Percentiles rank a stretch among this genome's conserved stretches.
Evolutionary conservation across 805 yeast species (phyloP).

Genomic region (Cyberlindnera saturnus): DNA sequence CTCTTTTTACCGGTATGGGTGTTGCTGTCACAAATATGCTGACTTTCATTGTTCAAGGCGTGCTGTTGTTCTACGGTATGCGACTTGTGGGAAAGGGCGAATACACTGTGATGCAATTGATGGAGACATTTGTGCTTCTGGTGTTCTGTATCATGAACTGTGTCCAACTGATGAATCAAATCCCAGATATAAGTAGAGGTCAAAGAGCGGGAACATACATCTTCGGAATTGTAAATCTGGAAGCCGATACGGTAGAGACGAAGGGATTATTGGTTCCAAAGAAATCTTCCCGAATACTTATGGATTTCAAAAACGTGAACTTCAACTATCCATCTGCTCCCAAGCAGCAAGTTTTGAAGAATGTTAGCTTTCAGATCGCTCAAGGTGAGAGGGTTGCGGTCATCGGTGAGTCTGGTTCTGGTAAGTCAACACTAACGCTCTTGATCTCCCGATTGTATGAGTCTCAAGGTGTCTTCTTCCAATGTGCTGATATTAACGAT

Average conservation of each 20-base stretch:
- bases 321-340: slow-evolving; percentile 43
- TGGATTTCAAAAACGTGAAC: slow-evolving; percentile 38
- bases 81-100: slow-evolving; percentile 52
- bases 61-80: slow-evolving; percentile 77
- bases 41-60: slow-evolving; percentile 57
- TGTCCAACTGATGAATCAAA: slow-evolving; percentile 47
- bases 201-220: slow-evolving; percentile 62
- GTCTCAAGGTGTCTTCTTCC: slow-evolving; percentile 34
- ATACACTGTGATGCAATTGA: slow-evolving; percentile 50
- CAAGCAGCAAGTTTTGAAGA: slow-evolving; percentile 29
- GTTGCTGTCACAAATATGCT: slow-evolving; percentile 51
- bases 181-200: slow-evolving; percentile 81
- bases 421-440: slow-evolving; percentile 73
- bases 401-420: slow-evolving; percentile 85
- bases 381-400: slow-evolving; percentile 55
- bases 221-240: slow-evolving; percentile 32
- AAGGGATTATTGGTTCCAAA: slow-evolving; percentile 31
- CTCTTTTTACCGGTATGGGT: slow-evolving; percentile 62
- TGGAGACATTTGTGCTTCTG: slow-evolving; percentile 67
- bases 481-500: slow-evolving; percentile 39
- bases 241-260: slow-evolving; percentile 31
- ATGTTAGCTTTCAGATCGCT: slow-evolving; percentile 37
- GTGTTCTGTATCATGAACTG: slow-evolving; percentile 69
- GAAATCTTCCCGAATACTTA: slow-evolving; percentile 11
- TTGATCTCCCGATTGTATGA: slow-evolving; percentile 51